Percentiles rank a stretch among this genome's conserved stretches.
These are phyloP conservation scores for Platismatia glauca DNA, from an alignment of 495 filamentous ascomycete species.

Conservation along the genomic window DNA sequence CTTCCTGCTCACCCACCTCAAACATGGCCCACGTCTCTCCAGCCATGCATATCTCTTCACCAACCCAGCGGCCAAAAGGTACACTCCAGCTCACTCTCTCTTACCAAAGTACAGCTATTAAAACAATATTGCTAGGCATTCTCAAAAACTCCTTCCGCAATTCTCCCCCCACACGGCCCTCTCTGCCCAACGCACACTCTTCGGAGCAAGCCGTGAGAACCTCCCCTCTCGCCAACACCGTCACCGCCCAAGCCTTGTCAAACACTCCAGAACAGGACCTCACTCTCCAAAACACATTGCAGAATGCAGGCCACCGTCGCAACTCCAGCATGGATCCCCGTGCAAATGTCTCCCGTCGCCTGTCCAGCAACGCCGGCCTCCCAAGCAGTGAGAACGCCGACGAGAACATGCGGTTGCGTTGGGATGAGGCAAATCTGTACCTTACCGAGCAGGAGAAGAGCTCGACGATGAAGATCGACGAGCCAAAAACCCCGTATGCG, in stretches of 20 bases:
- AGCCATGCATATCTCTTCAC: constrained; percentile 10
- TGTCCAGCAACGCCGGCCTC: constrained; percentile 44
- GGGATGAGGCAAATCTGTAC: constrained; percentile 97
- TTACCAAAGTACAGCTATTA: constrained; percentile 7
- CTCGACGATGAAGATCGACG: constrained; percentile 95
- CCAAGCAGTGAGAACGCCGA: constrained; percentile 41
- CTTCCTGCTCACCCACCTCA: neutral
- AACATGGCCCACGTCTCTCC: constrained; percentile 18
- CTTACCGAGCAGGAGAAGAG: constrained; percentile 91
- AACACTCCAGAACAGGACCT: constrained; percentile 64
- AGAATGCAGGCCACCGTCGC: constrained; percentile 85
- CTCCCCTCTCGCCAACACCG: constrained; percentile 21
- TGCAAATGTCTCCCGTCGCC: constrained; percentile 56
- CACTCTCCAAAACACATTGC: constrained; percentile 83
- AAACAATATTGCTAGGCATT: constrained; percentile 53
- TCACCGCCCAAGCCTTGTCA: constrained; percentile 27
- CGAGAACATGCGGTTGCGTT: constrained; percentile 70
- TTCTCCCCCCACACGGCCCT: constrained; percentile 43
- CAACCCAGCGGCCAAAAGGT: constrained; percentile 69
- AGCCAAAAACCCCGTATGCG: constrained; percentile 95
- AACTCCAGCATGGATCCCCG: constrained; percentile 62
- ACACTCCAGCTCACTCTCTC: constrained; percentile 20
- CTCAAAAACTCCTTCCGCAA: constrained; percentile 78
- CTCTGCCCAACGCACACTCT: constrained; percentile 34
- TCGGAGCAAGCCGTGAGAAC: constrained; percentile 29